Evolutionary conservation across 495 filamentous ascomycete species (phyloP), one percentile per base, ranked within the genome.

Genomic region (Penicillium malachiteum): DNA sequence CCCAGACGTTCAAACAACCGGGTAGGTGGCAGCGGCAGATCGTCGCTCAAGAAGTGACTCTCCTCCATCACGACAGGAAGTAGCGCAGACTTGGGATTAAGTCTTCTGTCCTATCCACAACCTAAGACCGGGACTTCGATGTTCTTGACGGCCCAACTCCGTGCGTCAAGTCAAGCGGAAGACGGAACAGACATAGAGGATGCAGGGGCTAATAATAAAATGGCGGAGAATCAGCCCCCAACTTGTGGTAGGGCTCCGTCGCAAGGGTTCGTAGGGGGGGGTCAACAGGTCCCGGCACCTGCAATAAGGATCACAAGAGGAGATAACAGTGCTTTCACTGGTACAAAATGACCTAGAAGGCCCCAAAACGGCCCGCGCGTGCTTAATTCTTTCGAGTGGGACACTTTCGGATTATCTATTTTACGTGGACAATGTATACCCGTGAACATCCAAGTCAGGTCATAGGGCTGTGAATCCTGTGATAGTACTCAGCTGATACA

Each of bases 1-100:
- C 81, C 79, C 59, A 92, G 74, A 44, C 89, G 78, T 72, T 91
- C 87, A 54, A 86, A 87, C 47, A 92, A 81, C 55, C 85, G 82
- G 54, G 84, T 71, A 35, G 87, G 87, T 56, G 86, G 84, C 61
- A 87, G 82, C 66, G 86, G 78, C 63, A 84, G 72, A 68, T 88
- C 85, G 57, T 88, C 84, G 62, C 73, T 76, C 59, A 80, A 63
- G 44, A 75, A 62, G 59, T 70, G 60, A 48, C 65, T 72, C 50
- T 74, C 68, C 55, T 76, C 73, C 73, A 76, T 76, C 56, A 62
- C 62, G 40, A 52, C 11, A 6, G 13, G 11, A 44, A 43, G 26
- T 31, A n/a, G 14, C 12, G 9, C 21, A 26, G 12, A 33, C 8
- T 9, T 37, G 8, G 34, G 8, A 31, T 40, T n/a, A 33, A 44